Percentiles rank a stretch among this genome's conserved stretches.
phyloP scores from a whole-genome alignment of 306 rosid species.

The Lathyrus aphaca region DNA sequence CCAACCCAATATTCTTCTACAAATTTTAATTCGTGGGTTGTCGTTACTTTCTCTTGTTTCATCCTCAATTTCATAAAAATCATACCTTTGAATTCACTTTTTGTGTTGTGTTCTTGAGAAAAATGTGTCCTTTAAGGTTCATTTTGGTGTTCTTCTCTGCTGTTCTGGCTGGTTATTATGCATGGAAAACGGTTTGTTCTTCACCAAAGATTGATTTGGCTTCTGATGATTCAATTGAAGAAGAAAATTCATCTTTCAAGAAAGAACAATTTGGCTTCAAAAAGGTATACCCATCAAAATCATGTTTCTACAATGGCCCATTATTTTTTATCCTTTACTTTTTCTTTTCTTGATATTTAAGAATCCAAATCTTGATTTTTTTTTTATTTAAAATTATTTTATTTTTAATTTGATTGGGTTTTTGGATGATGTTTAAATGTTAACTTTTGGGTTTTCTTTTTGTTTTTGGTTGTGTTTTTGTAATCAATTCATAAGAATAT shows the following conservation, averaged over 20 bases:
- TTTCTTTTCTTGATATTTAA: background rate
- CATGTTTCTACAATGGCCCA: background rate
- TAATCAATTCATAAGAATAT: background rate
- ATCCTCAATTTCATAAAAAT: background rate
- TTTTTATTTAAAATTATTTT: background rate
- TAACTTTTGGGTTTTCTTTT: background rate
- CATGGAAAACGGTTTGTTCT: conserved; percentile 67
- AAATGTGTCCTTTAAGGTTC: conserved; percentile 79
- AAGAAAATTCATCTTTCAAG: conserved; percentile 31
- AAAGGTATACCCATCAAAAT: conserved; percentile 39
- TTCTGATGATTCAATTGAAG: conserved; percentile 31
- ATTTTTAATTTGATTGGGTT: background rate
- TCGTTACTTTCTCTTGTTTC: conserved; percentile 4
- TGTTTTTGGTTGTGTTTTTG: background rate
- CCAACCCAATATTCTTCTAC: conserved; percentile 27
- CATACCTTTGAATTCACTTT: background rate
- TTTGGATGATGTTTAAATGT: background rate
- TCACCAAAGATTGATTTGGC: conserved; percentile 36
- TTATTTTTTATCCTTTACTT: background rate
- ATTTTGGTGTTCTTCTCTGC: conserved; percentile 84
- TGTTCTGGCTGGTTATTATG: conserved; percentile 62
- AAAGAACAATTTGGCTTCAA: conserved; percentile 40
- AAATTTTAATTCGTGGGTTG: conserved; percentile 24
- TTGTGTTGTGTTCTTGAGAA: conserved; percentile 1
- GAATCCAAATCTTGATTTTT: background rate